A percentile compares a stretch with the other conserved stretches of the same genome.
These are phyloP conservation scores for Wickerhamiella australiensis DNA, from an alignment of 805 yeast genomes.

Conservation along the genomic window DNA sequence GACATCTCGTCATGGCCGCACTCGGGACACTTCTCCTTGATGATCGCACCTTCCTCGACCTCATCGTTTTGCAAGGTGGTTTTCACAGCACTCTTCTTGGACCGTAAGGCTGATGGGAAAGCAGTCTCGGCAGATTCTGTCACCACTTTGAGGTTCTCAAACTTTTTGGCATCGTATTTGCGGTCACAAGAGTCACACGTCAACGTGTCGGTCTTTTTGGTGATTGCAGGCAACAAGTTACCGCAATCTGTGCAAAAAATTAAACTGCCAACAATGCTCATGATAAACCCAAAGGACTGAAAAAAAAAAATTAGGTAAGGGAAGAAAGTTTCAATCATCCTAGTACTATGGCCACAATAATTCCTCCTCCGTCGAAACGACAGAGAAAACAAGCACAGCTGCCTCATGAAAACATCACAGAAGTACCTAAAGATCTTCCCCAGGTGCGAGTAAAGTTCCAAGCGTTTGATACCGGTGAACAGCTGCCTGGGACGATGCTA, in stretches of 20 bases:
- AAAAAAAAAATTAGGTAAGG: neutral
- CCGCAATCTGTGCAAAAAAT: slow-evolving; percentile 94
- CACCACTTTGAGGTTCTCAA: slow-evolving; percentile 69
- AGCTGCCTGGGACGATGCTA: slow-evolving; percentile 70
- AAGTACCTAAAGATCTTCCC: slow-evolving; percentile 69
- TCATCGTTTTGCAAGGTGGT: slow-evolving; percentile 67
- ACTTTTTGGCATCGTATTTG: slow-evolving; percentile 36
- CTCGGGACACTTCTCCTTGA: slow-evolving; percentile 95
- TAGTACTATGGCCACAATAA: slow-evolving; percentile 64
- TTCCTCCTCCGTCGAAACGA: slow-evolving; percentile 89
- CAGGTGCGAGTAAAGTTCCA: slow-evolving; percentile 79
- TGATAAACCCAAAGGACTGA: slow-evolving; percentile 23
- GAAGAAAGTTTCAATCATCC: neutral
- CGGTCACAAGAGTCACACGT: slow-evolving; percentile 46
- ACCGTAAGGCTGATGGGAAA: slow-evolving; percentile 72
- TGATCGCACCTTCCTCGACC: slow-evolving; percentile 88
- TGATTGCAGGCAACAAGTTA: slow-evolving; percentile 62
- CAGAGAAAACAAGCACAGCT: slow-evolving; percentile 75
- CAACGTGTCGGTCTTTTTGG: slow-evolving; percentile 35
- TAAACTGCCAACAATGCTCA: slow-evolving; percentile 93
- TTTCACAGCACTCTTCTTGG: slow-evolving; percentile 83
- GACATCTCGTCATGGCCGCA: slow-evolving; percentile 98
- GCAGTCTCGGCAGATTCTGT: slow-evolving; percentile 87
- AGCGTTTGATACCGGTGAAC: slow-evolving; percentile 86
- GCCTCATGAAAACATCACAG: slow-evolving; percentile 53